Base-by-base conservation (phyloP, 208 protist genomes). In the Herpetomonas samuelpessoai region DNA sequence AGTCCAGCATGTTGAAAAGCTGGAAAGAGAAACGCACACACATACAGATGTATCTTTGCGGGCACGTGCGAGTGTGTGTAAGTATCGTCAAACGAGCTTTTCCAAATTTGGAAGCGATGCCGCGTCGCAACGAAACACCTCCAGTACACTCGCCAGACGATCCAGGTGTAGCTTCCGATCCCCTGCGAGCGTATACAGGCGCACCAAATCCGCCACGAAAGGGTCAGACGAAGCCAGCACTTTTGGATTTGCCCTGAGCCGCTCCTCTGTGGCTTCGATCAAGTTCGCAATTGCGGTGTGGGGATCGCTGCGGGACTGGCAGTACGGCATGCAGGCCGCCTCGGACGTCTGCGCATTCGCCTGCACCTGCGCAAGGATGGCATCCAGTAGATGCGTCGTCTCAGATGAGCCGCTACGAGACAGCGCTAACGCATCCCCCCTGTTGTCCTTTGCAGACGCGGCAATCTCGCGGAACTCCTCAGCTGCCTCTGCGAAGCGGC, bases 151-250 rank as follows among this genome's bases (percentile, higher is more conserved):
- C 4, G 67, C 62, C 56, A 94, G 30, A 10, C 68, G 41, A 7
- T 80, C 75, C 64, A 91, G 45, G 35, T 81, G 79, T 10, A 57
- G 64, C 31, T 61, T 50, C 22, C 68, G 74, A 44, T 82, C 75
- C 3, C 79, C 81, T 30, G 75, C 73, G 39, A 94, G 71, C 19
- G 82, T 86, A 67, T 94, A 94, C 48, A 91, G 65, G 10, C 88
- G 88, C n/a, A 83, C 81, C 64, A 77, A 62, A 46, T 86, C 83
- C n/a, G 69, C 66, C 4, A 94, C 52, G 71, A 94, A 91, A 1
- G 81, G 76, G 60, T 87, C 81, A 1, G 68, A 86, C 44, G 81
- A 68, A 24, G 79, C 66, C 25, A 91, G 47, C 30, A 61, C 73
- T 0, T 79, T 68, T n/a, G 83, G 78, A 49, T 90, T 77, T 16